These are phyloP conservation scores for Botrytis aclada DNA, from an alignment of 2,329 filamentous ascomycete species.

Conservation along the genomic window DNA sequence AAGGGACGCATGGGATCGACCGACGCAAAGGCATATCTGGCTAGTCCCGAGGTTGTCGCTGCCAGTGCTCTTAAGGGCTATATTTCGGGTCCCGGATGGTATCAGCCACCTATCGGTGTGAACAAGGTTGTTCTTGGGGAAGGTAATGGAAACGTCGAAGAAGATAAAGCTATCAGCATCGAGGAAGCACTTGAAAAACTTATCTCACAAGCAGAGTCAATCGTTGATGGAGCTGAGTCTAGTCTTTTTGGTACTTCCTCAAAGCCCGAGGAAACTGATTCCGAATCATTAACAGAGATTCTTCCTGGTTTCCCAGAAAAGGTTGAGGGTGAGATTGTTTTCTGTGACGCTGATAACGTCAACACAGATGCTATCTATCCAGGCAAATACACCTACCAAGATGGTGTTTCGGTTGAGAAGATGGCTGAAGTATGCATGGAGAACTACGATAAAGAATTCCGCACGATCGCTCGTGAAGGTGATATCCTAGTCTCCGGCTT, in stretches of 20 bases:
- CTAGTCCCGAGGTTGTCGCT: constrained; percentile 86
- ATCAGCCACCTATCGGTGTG: constrained; percentile 66
- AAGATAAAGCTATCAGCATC: constrained; percentile 63
- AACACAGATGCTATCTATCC: constrained; percentile 94
- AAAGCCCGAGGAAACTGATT: constrained; percentile 45
- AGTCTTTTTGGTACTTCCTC: constrained; percentile 33
- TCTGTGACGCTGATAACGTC: constrained; percentile 81
- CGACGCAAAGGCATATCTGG: constrained; percentile 79
- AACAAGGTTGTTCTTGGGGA: constrained; percentile 68
- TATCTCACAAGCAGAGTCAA: constrained; percentile 61
- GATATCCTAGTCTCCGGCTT: constrained; percentile 84
- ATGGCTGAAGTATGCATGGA: constrained; percentile 93
- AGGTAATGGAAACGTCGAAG: constrained; percentile 62
- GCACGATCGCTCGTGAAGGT: constrained; percentile 57
- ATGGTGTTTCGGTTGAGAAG: constrained; percentile 68
- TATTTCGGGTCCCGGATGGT: constrained; percentile 75
- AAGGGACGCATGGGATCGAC: constrained; percentile 84
- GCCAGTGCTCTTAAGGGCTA: constrained; percentile 75
- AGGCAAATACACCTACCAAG: constrained; percentile 89
- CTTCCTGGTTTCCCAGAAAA: constrained; percentile 83
- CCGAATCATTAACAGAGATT: constrained; percentile 60
- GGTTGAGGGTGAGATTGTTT: constrained; percentile 82
- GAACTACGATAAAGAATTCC: constrained; percentile 82
- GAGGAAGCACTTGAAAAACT: constrained; percentile 71
- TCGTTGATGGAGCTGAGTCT: constrained; percentile 39